Percentiles rank a stretch among this genome's conserved stretches.
Conservation (phyloP, 2,329 filamentous ascomycete genomes). For the Aspergillus novoparasiticus region DNA sequence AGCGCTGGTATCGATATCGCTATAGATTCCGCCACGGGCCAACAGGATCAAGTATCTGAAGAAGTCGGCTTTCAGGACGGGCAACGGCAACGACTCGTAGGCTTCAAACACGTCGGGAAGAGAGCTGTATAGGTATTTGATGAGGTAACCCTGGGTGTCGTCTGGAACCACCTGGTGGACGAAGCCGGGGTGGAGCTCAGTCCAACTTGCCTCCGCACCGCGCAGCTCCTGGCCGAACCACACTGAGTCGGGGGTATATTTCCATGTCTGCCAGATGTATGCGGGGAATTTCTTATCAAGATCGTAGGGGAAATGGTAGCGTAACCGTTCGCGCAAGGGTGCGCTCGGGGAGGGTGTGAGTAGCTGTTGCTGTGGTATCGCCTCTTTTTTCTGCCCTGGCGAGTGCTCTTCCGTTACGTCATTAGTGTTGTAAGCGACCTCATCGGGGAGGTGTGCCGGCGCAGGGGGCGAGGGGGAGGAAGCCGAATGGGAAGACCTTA, state of each 20-base stretch:
- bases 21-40: conserved; percentile 80
- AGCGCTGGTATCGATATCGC: conserved; percentile 88
- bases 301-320: conserved; percentile 93
- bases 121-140: conserved; percentile 83
- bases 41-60: conserved; percentile 76
- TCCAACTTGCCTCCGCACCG: conserved; percentile 86
- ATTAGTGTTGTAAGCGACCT: conserved; percentile 24
- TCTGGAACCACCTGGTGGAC: conserved; percentile 98
- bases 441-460: conserved; percentile 26
- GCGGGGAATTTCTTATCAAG: conserved; percentile 86
- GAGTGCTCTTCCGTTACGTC: conserved; percentile 17
- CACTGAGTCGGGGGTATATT: conserved; percentile 74
- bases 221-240: conserved; percentile 76
- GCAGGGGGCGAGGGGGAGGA: conserved; percentile 50
- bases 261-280: conserved; percentile 99
- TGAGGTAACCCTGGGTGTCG: conserved; percentile 75
- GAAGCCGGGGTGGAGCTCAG: conserved; percentile 81
- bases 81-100: conserved; percentile 70
- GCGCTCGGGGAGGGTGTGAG: conserved; percentile 72
- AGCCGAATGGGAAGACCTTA: conserved; percentile 61
- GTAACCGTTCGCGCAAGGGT: conserved; percentile 76
- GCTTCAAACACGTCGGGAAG: conserved; percentile 78
- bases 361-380: conserved; percentile 31
- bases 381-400: conserved; percentile 17
- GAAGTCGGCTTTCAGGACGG: conserved; percentile 78